Evolutionary conservation across 805 yeast genomes (phyloP), one percentile per base, ranked within the genome.

Genomic region (Spathaspora boniae): DNA sequence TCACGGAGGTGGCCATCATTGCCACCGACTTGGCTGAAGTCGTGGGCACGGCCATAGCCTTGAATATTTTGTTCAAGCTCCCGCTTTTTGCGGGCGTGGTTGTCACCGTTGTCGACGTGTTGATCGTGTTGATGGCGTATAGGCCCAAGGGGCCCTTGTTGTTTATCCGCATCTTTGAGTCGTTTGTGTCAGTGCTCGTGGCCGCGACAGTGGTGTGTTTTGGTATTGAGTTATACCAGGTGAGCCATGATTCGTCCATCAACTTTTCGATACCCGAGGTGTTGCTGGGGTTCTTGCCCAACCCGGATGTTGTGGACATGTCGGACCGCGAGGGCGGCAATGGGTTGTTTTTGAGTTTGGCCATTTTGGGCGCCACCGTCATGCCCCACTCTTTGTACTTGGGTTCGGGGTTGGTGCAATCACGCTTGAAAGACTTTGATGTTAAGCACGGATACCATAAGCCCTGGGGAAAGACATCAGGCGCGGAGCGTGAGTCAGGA

Each of bases 1-100:
- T 89, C 42, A 94, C 97, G 0, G 98, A 91, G 52, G 62, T 82
- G 14, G 95, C 98, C 15, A 91, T 91, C 40, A 80, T 91, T 28
- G 96, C 97, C 2, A 91, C 98, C 0, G 98, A 91, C 62, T 73
- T 93, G 45, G 97, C 98, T 1, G 98, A 91, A 56, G 96, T 91
- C 23, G 91, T 93, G 17, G 98, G 98, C n/a, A 86, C 96, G 3
- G 97, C 98, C 3, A 87, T 91, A 38, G 82, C 98, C 0, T 70
- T 91, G 38, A 87, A 93, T 48, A 86, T 91, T 37, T 62, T 93
- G 28, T 78, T 89, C 54, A 72, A 76, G 2, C 65, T 93, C 6
- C 98, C 98, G 0, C 64, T 93, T 14, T 70, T 86, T 6, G 68
- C 78, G 4, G 98, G 98, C 22, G 95, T 91, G 11, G 61, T 87